Evolutionary conservation across 2,329 filamentous ascomycete genomes (phyloP).

Genomic region (Cladophialophora bantiana): DNA sequence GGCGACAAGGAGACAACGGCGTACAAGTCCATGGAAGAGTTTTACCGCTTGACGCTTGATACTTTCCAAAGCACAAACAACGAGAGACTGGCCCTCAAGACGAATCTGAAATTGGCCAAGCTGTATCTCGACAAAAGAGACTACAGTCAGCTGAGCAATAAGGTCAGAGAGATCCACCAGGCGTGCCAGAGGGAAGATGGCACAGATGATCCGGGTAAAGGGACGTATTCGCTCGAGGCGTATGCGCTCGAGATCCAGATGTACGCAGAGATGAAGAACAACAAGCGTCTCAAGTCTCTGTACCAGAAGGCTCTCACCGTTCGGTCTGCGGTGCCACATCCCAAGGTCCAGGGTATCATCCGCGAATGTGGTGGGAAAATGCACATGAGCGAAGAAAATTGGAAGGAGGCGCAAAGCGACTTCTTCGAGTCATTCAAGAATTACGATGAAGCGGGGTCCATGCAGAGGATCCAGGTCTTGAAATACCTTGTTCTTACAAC

Average conservation of each 20-base stretch:
- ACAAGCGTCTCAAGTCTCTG: slow-evolving; percentile 91
- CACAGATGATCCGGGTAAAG: slow-evolving; percentile 89
- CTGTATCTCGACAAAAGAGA: slow-evolving; percentile 91
- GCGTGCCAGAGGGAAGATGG: slow-evolving; percentile 89
- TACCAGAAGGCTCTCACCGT: slow-evolving; percentile 93
- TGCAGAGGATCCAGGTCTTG: slow-evolving; percentile 94
- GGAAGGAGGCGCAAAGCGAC: slow-evolving; percentile 95
- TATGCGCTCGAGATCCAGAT: slow-evolving; percentile 98
- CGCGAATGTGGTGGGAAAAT: slow-evolving; percentile 99
- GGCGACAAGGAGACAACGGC: slow-evolving; percentile 59
- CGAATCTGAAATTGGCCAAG: slow-evolving; percentile 94
- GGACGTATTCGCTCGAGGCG: slow-evolving; percentile 93
- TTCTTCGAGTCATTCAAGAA: slow-evolving; percentile 99
- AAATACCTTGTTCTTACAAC: slow-evolving; percentile 96
- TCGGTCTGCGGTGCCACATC: slow-evolving; percentile 95
- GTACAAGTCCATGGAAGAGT: slow-evolving; percentile 85
- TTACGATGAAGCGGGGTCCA: slow-evolving; percentile 95
- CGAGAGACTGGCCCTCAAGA: slow-evolving; percentile 96
- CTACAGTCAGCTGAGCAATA: slow-evolving; percentile 78
- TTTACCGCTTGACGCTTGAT: slow-evolving; percentile 90
- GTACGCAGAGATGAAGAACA: slow-evolving; percentile 96
- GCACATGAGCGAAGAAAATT: slow-evolving; percentile 99
- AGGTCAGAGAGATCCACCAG: slow-evolving; percentile 85
- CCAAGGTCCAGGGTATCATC: slow-evolving; percentile 99
- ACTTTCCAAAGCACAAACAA: slow-evolving; percentile 98